Percentiles rank a stretch among this genome's conserved stretches.
These are phyloP conservation scores for Phytophthora fragariaefolia DNA, from an alignment of 352 stramenopile species.

Conservation along the genomic window DNA sequence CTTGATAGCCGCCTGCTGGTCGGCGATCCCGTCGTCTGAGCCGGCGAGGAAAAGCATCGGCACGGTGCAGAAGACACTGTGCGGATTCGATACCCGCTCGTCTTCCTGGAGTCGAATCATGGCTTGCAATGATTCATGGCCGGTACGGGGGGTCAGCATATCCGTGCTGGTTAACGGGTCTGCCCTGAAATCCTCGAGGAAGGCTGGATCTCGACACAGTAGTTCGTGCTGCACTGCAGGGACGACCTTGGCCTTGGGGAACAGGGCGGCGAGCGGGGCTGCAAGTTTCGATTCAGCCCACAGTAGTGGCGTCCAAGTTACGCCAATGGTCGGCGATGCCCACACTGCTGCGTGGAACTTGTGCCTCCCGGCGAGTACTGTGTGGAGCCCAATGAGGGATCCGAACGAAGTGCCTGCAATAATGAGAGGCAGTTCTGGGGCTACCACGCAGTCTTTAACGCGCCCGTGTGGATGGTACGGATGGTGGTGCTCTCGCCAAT, in stretches of 20 bases:
- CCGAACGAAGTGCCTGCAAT: slow-evolving; percentile 47
- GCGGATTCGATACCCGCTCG: slow-evolving; percentile 19
- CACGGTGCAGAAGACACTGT: slow-evolving; percentile 35
- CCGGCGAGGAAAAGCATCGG: slow-evolving; percentile 50
- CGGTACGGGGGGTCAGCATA: slow-evolving; percentile 46
- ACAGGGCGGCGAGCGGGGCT: slow-evolving; percentile 32
- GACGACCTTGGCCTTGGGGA: slow-evolving; percentile 42
- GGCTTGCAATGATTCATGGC: slow-evolving; percentile 42
- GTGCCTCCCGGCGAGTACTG: slow-evolving; percentile 43
- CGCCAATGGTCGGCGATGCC: slow-evolving; percentile 38
- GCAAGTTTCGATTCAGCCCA: slow-evolving; percentile 37
- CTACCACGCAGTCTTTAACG: slow-evolving; percentile 7
- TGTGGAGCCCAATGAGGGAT: slow-evolving; percentile 45
- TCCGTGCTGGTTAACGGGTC: slow-evolving; percentile 47
- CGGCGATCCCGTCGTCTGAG: slow-evolving; percentile 54
- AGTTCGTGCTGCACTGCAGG: slow-evolving; percentile 42
- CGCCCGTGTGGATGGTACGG: slow-evolving; percentile 34
- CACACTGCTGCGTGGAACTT: slow-evolving; percentile 45
- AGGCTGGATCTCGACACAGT: slow-evolving; percentile 45
- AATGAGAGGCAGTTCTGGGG: slow-evolving; percentile 33
- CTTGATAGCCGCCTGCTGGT: slow-evolving; percentile 43
- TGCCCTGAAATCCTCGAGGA: slow-evolving; percentile 40
- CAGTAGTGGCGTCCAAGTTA: slow-evolving; percentile 43
- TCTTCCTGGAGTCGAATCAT: slow-evolving; percentile 48
- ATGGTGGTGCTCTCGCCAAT: slow-evolving; percentile 40